These are phyloP conservation scores for Metarhizium album DNA, from an alignment of 2,329 filamentous ascomycete species.

Conservation along the genomic window DNA sequence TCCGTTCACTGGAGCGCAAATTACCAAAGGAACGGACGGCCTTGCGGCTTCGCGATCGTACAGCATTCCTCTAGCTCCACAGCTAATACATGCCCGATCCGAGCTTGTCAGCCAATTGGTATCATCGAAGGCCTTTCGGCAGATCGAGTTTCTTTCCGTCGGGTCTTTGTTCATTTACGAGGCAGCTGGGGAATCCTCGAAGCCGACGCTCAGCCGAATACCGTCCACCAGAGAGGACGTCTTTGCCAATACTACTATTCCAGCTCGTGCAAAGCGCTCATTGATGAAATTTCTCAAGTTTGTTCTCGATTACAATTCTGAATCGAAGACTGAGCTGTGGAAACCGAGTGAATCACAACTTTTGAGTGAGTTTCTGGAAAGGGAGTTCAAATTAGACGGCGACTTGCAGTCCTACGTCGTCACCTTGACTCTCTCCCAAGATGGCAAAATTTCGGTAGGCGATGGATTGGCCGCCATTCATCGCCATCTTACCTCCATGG, in stretches of 20 bases:
- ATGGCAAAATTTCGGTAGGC: conserved; percentile 47
- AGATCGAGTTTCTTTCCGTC: conserved; percentile 88
- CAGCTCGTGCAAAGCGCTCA: conserved; percentile 69
- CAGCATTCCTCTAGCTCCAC: conserved; percentile 72
- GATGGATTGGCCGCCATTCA: conserved; percentile 64
- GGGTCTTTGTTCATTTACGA: conserved; percentile 82
- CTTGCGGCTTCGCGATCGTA: conserved; percentile 63
- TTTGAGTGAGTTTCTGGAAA: conserved; percentile 48
- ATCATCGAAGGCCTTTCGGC: conserved; percentile 78
- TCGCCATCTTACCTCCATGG: conserved; percentile 76
- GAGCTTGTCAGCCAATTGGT: conserved; percentile 68
- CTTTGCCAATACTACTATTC: conserved; percentile 66
- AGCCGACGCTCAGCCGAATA: conserved; percentile 51
- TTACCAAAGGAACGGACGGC: conserved; percentile 25
- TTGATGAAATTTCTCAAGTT: conserved; percentile 94
- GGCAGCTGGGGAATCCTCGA: conserved; percentile 17
- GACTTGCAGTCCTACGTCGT: conserved; percentile 51
- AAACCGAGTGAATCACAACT: conserved; percentile 40
- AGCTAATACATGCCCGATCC: conserved; percentile 77
- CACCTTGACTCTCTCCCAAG: conserved; percentile 64
- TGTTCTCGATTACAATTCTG: conserved; percentile 60
- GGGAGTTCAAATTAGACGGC: conserved; percentile 56
- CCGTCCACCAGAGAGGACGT: conserved; percentile 88
- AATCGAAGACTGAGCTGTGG: conserved; percentile 46
- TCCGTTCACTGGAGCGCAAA: conserved; percentile 18